Base-by-base conservation (phyloP, 192 early-diverging fungal genomes). In the Entrophospora sp. region DNA sequence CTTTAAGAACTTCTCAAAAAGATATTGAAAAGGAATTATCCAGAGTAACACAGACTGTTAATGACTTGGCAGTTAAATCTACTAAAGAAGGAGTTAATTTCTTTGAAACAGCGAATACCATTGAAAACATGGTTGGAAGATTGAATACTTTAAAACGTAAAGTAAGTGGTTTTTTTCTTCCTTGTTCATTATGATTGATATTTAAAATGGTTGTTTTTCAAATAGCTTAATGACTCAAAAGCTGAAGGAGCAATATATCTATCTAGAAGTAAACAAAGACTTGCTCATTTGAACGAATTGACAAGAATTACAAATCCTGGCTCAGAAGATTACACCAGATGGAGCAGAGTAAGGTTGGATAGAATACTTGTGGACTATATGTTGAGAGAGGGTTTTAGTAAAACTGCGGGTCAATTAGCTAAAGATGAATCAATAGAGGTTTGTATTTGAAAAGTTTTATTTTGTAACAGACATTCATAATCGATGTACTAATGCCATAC, bases 301-400 rank as follows among this genome's bases (percentile, higher is more conserved):
- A 78, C 81, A 31, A 45, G 64, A 30, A 86, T 97, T 27, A 67
- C 75, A 4, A 80, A 80, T 0, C 63, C 84, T 0, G 80, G 91
- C 24, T 79, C 86, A 35, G 81, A 84, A 12, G 92, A 81, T 62
- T 96, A 88, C 71, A 78, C 79, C 27, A 76, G 82, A 51, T 99
- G 97, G 97, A 87, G 87, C 60, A 84, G 89, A 43, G 83, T 83
- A 5, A 84, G 95, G 9, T 73, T 98, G 24, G 86, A 96, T 73
- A 83, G 94, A 14, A 80, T 98, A 27, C 73, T 99, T 62, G 89
- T 93, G 1, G 97, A 99, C 72, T 99, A 96, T 72, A 85, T 99
- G 87, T 78, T 97, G 25, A 79, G 97, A 61, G 86, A 87, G 27
- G 94, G 94, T 6, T 89, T 85, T 49, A 81, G 79, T 25, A 74